Evolutionary conservation across 306 rosid genomes (phyloP).

Genomic region (Cucumis sativus): DNA sequence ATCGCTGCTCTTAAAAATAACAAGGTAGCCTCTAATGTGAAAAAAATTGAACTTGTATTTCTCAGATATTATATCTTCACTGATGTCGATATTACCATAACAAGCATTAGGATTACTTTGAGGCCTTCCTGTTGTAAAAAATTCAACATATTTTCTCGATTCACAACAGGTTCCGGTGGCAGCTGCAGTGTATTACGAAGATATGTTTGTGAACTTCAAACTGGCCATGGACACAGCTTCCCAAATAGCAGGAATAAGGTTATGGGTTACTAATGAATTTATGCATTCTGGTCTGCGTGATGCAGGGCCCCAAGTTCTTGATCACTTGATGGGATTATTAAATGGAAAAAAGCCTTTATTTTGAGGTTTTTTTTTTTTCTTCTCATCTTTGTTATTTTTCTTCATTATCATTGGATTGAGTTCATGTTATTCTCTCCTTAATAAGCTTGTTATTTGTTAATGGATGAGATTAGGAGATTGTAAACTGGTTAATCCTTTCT

Average conservation of each 20-base stretch:
- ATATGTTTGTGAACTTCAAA: conserved; percentile 67
- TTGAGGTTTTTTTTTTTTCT: conserved; percentile 11
- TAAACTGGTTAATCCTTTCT: not conserved
- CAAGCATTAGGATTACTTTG: not conserved
- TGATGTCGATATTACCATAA: not conserved
- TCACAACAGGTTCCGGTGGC: conserved; percentile 78
- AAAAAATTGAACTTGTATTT: not conserved
- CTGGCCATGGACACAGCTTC: conserved; percentile 69
- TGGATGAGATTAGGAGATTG: not conserved
- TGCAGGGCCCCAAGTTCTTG: conserved; percentile 58
- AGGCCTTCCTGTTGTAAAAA: not conserved
- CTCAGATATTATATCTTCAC: not conserved
- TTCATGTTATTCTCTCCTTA: not conserved
- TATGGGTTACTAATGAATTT: conserved; percentile 76
- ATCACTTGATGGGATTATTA: conserved; percentile 72
- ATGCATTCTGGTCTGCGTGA: conserved; percentile 98
- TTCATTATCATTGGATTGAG: not conserved
- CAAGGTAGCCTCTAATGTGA: conserved; percentile 28
- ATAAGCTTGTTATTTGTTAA: not conserved
- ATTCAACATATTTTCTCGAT: not conserved
- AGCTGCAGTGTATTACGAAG: conserved; percentile 87
- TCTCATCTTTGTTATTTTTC: not conserved
- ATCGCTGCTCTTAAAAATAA: conserved; percentile 48
- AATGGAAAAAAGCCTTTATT: conserved; percentile 83
- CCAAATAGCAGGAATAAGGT: conserved; percentile 69